phyloP scores from a whole-genome alignment of 768 basidiomycete species.

The Crepidotus variabilis region DNA sequence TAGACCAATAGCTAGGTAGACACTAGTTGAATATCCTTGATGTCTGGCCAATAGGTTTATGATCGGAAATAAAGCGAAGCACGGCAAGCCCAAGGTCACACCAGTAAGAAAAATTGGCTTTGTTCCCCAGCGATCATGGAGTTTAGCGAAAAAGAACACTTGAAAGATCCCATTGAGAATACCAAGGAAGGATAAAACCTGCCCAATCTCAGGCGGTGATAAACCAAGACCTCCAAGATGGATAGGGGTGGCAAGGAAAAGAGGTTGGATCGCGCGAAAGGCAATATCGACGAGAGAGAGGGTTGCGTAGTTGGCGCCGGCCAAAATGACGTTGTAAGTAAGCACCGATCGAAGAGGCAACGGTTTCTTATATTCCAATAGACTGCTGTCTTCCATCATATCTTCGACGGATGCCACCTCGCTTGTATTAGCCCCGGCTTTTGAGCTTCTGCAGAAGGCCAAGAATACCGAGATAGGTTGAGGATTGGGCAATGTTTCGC shows the following conservation, averaged over 20 bases:
- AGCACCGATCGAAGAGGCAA: constrained; percentile 43
- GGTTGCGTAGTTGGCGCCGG: constrained; percentile 61
- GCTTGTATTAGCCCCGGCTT: not conserved
- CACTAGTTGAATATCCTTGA: constrained; percentile 39
- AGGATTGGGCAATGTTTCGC: constrained; percentile 13
- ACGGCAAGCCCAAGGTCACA: constrained; percentile 44
- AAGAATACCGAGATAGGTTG: not conserved
- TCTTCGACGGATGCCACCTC: not conserved
- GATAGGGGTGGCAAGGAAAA: constrained; percentile 69
- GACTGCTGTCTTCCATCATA: not conserved
- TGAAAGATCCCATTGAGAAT: constrained; percentile 64
- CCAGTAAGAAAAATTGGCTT: constrained; percentile 56
- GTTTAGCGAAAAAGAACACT: constrained; percentile 59
- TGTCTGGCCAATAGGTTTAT: constrained; percentile 51
- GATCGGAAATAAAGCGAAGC: constrained; percentile 56
- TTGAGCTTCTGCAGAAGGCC: not conserved
- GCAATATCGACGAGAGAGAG: constrained; percentile 67
- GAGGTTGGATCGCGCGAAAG: constrained; percentile 61
- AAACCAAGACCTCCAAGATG: constrained; percentile 68
- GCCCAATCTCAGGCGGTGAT: constrained; percentile 60
- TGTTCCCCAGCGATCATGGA: constrained; percentile 61
- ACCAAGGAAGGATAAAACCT: constrained; percentile 58
- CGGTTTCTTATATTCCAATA: constrained; percentile 30
- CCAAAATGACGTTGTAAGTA: constrained; percentile 51
- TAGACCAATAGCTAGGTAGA: constrained; percentile 47